Evolutionary conservation across 1,284 basidiomycete species (phyloP).

Genomic region (Athelia psychrophila): DNA sequence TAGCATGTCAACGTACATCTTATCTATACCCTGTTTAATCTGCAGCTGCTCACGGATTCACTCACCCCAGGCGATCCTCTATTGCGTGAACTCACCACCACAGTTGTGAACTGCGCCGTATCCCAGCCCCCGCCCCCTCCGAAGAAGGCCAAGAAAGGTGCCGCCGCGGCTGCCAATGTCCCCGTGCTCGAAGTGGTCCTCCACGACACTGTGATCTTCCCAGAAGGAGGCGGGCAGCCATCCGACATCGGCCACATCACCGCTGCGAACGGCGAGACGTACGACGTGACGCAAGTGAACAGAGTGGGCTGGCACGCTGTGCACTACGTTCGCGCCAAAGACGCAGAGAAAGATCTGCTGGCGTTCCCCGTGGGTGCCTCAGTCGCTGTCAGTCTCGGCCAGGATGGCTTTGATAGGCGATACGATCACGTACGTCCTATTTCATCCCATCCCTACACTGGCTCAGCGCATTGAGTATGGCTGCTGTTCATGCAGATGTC

Average conservation of each 20-base stretch:
- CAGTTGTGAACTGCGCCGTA: conserved; percentile 44
- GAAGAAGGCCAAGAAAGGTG: conserved; percentile 48
- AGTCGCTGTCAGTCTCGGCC: conserved; percentile 56
- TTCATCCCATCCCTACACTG: background rate
- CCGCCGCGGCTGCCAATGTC: conserved; percentile 39
- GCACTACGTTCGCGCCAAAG: conserved; percentile 63
- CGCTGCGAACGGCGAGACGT: conserved; percentile 39
- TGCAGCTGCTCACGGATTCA: conserved; percentile 9
- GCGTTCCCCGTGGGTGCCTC: conserved; percentile 48
- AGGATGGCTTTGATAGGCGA: conserved; percentile 67
- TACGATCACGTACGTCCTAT: conserved; percentile 69
- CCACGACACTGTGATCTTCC: conserved; percentile 85
- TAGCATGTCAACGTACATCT: conserved; percentile 67
- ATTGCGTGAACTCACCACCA: conserved; percentile 51
- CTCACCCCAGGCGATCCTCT: conserved; percentile 59
- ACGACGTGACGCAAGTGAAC: conserved; percentile 70
- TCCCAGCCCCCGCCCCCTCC: conserved; percentile 38
- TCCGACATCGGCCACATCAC: conserved; percentile 71
- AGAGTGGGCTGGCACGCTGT: conserved; percentile 75
- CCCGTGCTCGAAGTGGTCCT: conserved; percentile 64
- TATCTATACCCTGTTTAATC: conserved; percentile 5
- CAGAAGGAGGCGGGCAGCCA: conserved; percentile 87
- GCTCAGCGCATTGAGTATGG: no score
- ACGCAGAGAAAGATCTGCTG: conserved; percentile 39
- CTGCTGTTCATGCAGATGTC: conserved; percentile 53